Conservation (phyloP, 2,329 filamentous ascomycete genomes). For the Trichoderma koningiopsis region DNA sequence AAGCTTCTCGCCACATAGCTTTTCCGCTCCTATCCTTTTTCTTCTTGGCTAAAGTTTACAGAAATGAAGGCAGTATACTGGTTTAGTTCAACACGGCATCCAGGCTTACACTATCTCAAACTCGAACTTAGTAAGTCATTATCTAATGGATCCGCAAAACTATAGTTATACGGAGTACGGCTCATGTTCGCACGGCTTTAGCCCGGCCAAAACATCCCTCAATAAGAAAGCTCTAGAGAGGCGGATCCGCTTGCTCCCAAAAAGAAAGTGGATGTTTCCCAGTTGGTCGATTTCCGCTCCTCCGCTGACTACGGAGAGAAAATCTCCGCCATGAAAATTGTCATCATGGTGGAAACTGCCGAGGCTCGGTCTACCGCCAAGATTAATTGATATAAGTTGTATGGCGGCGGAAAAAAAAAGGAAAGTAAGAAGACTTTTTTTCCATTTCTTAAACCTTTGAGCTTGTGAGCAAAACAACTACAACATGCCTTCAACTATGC, state of each 20-base stretch:
- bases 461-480: neutral
- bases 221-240: neutral
- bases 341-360: neutral
- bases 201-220: neutral
- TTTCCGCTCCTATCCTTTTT: too few species aligned
- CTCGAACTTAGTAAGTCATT: too few species aligned
- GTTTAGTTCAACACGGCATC: too few species aligned
- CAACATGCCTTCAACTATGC: conserved; percentile 33
- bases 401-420: neutral
- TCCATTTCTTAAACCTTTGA: too few species aligned
- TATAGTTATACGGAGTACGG: too few species aligned
- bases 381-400: neutral
- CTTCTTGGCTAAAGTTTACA: too few species aligned
- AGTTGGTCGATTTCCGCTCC: neutral
- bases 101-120: too few species aligned
- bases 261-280: conserved; percentile 14
- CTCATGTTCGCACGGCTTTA: neutral
- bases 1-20: too few species aligned
- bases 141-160: too few species aligned
- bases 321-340: neutral
- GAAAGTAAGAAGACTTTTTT: too few species aligned
- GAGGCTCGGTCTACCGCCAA: neutral
- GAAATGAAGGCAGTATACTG: too few species aligned
- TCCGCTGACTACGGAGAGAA: neutral
- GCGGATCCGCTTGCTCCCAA: neutral